Conservation (phyloP, 2,329 filamentous ascomycete genomes). For the Taxawa tesnikishii region DNA sequence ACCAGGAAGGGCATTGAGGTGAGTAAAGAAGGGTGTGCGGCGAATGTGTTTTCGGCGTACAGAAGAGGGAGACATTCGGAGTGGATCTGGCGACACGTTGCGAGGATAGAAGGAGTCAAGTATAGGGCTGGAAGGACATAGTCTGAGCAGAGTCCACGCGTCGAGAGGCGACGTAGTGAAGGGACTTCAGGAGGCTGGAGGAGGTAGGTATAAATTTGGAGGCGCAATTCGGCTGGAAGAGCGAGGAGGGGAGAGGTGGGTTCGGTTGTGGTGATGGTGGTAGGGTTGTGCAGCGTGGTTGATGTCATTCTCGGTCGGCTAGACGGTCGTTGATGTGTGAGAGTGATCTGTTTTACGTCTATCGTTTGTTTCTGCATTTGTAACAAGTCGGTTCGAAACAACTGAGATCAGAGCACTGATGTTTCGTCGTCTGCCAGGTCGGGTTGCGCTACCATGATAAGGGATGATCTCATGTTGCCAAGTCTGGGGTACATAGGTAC, state of each 20-base stretch:
- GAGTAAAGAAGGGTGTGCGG: conserved; percentile 36
- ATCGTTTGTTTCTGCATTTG: too few species aligned
- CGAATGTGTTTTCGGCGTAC: conserved; percentile 37
- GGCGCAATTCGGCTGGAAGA: conserved; percentile 48
- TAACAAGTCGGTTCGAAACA: too few species aligned
- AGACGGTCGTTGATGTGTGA: too few species aligned
- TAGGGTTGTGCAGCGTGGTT: too few species aligned
- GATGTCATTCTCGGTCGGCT: too few species aligned
- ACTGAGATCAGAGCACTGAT: too few species aligned
- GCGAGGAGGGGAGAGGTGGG: conserved; percentile 24
- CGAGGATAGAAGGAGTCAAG: conserved; percentile 29
- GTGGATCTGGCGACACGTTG: conserved; percentile 27
- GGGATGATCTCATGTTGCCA: too few species aligned
- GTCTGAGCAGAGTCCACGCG: conserved; percentile 10
- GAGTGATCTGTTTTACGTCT: too few species aligned
- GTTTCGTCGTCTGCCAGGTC: too few species aligned
- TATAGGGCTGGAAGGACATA: conserved; percentile 18
- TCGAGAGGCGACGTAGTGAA: conserved; percentile 12
- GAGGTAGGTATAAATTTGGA: conserved; percentile 40
- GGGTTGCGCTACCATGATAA: too few species aligned
- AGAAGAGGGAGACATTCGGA: conserved; percentile 31
- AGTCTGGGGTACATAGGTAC: too few species aligned
- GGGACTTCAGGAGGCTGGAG: conserved; percentile 17
- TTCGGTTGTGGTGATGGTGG: too few species aligned
- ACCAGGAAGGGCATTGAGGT: conserved; percentile 30